phyloP scores from a whole-genome alignment of 225 moss, liverwort and hornwort genomes.

The Asterella californica region DNA sequence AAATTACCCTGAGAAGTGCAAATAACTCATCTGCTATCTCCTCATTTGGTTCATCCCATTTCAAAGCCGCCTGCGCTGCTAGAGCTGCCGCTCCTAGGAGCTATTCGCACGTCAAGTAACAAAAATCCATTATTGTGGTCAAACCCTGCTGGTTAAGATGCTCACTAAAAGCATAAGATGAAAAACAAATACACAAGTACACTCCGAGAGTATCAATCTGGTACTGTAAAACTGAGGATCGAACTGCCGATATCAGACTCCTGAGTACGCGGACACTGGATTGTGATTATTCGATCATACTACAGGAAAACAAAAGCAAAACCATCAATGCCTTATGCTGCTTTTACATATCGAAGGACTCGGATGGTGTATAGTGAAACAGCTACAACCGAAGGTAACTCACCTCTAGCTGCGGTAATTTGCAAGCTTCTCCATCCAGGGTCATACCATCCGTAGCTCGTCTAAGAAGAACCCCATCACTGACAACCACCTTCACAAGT shows the following conservation, averaged over 20 bases:
- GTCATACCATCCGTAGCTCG: slow-evolving; percentile 47
- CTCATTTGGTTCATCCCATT: slow-evolving; percentile 40
- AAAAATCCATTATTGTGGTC: background rate
- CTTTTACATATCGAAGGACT: background rate
- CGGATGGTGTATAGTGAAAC: background rate
- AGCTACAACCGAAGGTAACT: background rate
- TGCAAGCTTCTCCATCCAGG: slow-evolving; percentile 43
- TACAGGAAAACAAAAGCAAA: background rate
- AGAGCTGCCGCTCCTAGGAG: slow-evolving; percentile 40
- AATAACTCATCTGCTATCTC: slow-evolving; percentile 29
- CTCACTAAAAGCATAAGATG: background rate
- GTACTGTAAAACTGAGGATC: background rate
- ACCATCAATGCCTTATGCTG: background rate
- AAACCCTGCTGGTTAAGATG: background rate
- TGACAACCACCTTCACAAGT: slow-evolving; percentile 35
- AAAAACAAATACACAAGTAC: background rate
- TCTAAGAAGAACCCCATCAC: slow-evolving; percentile 38
- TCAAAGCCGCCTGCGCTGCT: slow-evolving; percentile 40
- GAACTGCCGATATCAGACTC: background rate
- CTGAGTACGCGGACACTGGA: background rate
- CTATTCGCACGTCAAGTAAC: slow-evolving; percentile 16
- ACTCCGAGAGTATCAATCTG: background rate
- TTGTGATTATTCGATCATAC: background rate
- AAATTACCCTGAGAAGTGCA: slow-evolving; percentile 34
- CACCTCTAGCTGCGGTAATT: slow-evolving; percentile 47